Base-by-base conservation (phyloP, 108 stramenopile genomes). In the Licmophora abbreviata region DNA sequence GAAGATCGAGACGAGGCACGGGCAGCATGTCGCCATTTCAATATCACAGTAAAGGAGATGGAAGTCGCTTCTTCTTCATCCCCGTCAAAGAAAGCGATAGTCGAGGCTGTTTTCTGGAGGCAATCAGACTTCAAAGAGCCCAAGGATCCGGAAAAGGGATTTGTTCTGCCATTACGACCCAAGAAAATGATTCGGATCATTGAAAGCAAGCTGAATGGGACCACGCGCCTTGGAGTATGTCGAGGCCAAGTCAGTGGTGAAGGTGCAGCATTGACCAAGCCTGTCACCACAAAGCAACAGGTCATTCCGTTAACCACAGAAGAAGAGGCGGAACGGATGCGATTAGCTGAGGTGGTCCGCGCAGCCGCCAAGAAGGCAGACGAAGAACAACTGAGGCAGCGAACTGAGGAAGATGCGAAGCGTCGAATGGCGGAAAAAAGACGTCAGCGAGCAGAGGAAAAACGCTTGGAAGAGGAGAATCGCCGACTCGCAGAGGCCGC, bases 161-260 rank as follows among this genome's bases (percentile, higher is more conserved):
- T 43, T 41, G 63, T 73, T 17, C 27, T 93, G 20, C 66, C 66
- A 5, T 58, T 88, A 27, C 70, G 61, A 51, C 87, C 92, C 11
- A 52, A 50, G 54, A 93, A 93, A 62, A 93, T 89, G 87, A 68
- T 76, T 0, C 65, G 71, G 38, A 85, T 79, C 38, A 89, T 93
- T 36, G 92, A 93, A 61, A 57, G 59, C 14, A 93, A 93, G 64
- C 72, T 85, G 8, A 61, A 69, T 47, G 85, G 85, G 12, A 78
- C 76, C 12, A 89, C 92, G 0, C 51, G 92, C 37, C 54, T 93
- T 21, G 83, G 68, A 36, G 76, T 93, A 26, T 93, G 92, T 48
- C 52, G 92, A 47, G 92, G 92, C 27, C 84, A 79, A 48, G 74
- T 76, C 8, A 85, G 81, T 67, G 86, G 79, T 9, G 66, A 66